A percentile compares a stretch with the other conserved stretches of the same genome.
Conservation (phyloP, 169 alveolate species). For the Plasmodium yoelii region DNA sequence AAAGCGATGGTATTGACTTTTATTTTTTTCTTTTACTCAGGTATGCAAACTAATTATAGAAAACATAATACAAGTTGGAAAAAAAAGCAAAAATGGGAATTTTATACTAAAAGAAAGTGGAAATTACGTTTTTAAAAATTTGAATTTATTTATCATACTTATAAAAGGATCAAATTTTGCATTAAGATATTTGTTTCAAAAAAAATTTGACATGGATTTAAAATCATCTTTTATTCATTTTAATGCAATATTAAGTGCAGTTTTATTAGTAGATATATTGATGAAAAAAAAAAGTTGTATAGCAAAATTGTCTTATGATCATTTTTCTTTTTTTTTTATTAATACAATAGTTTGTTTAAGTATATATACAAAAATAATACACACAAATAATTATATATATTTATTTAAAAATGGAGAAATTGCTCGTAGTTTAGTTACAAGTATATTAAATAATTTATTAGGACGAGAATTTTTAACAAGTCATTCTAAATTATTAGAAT, state of each 20-base stretch:
- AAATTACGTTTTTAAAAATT: constrained; percentile 51
- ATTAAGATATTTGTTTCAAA: constrained; percentile 39
- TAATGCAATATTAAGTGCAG: constrained; percentile 55
- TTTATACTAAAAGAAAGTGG: constrained; percentile 46
- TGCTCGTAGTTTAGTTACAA: constrained; percentile 33
- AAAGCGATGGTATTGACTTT: too few relatives aligned
- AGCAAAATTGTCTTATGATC: constrained; percentile 43
- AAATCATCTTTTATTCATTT: constrained; percentile 37
- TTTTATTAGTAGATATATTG: constrained; percentile 46
- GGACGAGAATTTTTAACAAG: constrained; percentile 63
- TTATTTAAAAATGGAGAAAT: constrained; percentile 59
- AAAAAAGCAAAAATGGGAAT: constrained; percentile 58
- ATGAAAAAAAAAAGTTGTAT: constrained; percentile 71
- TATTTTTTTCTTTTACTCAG: constrained; percentile 4
- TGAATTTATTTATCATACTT: constrained; percentile 40
- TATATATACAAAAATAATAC: constrained; percentile 63
- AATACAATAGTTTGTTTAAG: constrained; percentile 65
- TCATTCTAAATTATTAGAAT: constrained; percentile 60
- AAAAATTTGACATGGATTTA: constrained; percentile 37
- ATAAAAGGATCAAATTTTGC: constrained; percentile 65
- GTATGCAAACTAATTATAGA: constrained; percentile 57
- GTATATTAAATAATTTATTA: constrained; percentile 49
- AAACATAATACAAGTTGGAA: constrained; percentile 50
- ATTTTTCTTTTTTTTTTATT: constrained; percentile 62
- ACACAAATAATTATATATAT: constrained; percentile 42